These are phyloP conservation scores for Pyricularia grisea DNA, from an alignment of 2,329 filamentous ascomycete species.

Conservation along the genomic window DNA sequence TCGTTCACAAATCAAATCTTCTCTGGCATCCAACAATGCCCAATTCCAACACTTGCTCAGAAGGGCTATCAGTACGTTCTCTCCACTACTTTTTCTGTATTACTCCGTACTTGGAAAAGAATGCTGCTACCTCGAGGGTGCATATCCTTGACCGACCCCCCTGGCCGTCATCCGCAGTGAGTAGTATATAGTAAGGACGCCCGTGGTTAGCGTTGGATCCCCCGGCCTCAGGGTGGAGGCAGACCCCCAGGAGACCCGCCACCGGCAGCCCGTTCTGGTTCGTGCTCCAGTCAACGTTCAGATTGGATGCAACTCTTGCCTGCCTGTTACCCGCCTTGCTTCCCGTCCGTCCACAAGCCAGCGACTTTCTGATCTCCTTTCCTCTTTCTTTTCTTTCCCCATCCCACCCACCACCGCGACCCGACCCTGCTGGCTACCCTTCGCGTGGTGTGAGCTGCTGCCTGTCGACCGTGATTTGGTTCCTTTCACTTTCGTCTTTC, in stretches of 20 bases:
- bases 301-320: neutral
- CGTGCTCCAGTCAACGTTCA: neutral
- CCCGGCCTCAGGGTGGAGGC: neutral
- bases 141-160: neutral
- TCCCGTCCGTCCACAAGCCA: neutral
- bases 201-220: neutral
- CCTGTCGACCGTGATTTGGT: neutral
- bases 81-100: too few species aligned
- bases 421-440: neutral
- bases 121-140: neutral
- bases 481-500: neutral
- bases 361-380: neutral
- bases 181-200: neutral
- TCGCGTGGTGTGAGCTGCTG: neutral
- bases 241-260: neutral
- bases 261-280: neutral
- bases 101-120: neutral
- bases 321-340: neutral
- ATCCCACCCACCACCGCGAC: neutral
- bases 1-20: too few species aligned
- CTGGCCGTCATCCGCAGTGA: neutral
- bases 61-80: too few species aligned
- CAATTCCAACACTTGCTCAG: too few species aligned
- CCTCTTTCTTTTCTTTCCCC: neutral
- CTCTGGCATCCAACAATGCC: too few species aligned